Evolutionary conservation across 352 stramenopile species (phyloP).

Genomic region (Thalassiosira hispida): DNA sequence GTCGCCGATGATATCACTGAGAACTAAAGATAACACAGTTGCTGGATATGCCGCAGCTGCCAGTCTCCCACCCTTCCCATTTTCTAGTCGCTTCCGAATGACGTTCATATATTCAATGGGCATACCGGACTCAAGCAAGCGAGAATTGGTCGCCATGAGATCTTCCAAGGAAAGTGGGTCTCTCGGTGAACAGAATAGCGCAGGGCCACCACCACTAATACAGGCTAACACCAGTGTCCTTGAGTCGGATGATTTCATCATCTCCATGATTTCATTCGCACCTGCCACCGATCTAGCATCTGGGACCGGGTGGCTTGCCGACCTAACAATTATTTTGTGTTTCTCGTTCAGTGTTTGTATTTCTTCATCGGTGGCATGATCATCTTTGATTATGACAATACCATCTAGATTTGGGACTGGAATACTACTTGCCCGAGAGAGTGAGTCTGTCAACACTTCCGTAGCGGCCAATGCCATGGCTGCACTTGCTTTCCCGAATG

Average conservation of each 20-base stretch:
- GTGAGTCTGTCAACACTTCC: slow-evolving; percentile 34
- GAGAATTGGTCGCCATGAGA: slow-evolving; percentile 68
- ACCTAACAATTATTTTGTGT: slow-evolving; percentile 56
- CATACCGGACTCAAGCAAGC: slow-evolving; percentile 73
- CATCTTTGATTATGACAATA: slow-evolving; percentile 81
- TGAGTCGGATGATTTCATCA: slow-evolving; percentile 48
- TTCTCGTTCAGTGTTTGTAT: slow-evolving; percentile 50
- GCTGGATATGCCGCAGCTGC: slow-evolving; percentile 59
- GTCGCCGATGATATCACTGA: slow-evolving; percentile 82
- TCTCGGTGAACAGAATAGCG: slow-evolving; percentile 76
- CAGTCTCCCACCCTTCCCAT: slow-evolving; percentile 76
- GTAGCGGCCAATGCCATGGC: slow-evolving; percentile 68
- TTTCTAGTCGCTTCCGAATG: slow-evolving; percentile 77
- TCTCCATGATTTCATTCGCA: slow-evolving; percentile 62
- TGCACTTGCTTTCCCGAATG: slow-evolving; percentile 80
- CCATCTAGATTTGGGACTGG: slow-evolving; percentile 36
- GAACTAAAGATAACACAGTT: slow-evolving; percentile 57
- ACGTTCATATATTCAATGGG: slow-evolving; percentile 84
- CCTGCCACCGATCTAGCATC: slow-evolving; percentile 66
- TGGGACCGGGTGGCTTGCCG: slow-evolving; percentile 80
- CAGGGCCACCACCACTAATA: slow-evolving; percentile 80
- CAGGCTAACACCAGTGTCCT: slow-evolving; percentile 65
- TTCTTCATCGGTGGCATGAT: slow-evolving; percentile 74
- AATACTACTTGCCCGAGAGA: neutral
- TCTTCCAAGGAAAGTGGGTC: slow-evolving; percentile 64